A percentile compares a stretch with the other conserved stretches of the same genome.
Evolutionary conservation across 2,329 filamentous ascomycete species (phyloP).

Genomic region (Neofusicoccum kwambonambiense): DNA sequence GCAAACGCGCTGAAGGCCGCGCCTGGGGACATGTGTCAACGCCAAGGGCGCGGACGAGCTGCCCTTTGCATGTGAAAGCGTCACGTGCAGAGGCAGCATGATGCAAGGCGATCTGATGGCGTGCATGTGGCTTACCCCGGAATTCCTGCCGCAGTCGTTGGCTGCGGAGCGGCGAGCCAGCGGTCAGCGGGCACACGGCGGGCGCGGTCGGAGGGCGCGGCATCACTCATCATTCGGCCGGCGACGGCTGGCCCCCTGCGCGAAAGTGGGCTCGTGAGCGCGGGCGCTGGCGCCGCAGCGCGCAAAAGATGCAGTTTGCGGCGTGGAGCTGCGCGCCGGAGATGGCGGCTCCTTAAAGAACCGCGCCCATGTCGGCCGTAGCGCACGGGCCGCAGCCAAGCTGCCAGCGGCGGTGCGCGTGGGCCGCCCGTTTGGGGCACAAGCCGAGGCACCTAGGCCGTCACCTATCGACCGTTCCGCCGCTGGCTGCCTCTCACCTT

Average conservation of each 20-base stretch:
- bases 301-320: neutral
- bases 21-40: conserved; percentile 11
- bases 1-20: neutral
- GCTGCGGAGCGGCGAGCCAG: neutral
- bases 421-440: neutral
- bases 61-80: conserved; percentile 8
- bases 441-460: conserved; percentile 3
- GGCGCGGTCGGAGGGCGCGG: neutral
- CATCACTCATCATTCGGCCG: neutral
- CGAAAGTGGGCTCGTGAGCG: conserved; percentile 1
- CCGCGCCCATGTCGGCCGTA: too few species aligned
- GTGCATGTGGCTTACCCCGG: conserved; percentile 15
- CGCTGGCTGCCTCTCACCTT: neutral
- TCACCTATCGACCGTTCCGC: neutral
- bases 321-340: neutral
- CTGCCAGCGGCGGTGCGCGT: neutral
- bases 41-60: neutral
- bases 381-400: too few species aligned
- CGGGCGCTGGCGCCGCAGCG: neutral
- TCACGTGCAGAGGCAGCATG: neutral
- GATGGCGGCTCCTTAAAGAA: conserved; percentile 4
- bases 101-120: conserved; percentile 11
- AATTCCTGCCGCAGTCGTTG: neutral
- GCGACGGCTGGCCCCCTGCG: neutral
- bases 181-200: neutral